phyloP scores from a whole-genome alignment of 2,329 filamentous ascomycete species.

The Ophiostoma sp. region DNA sequence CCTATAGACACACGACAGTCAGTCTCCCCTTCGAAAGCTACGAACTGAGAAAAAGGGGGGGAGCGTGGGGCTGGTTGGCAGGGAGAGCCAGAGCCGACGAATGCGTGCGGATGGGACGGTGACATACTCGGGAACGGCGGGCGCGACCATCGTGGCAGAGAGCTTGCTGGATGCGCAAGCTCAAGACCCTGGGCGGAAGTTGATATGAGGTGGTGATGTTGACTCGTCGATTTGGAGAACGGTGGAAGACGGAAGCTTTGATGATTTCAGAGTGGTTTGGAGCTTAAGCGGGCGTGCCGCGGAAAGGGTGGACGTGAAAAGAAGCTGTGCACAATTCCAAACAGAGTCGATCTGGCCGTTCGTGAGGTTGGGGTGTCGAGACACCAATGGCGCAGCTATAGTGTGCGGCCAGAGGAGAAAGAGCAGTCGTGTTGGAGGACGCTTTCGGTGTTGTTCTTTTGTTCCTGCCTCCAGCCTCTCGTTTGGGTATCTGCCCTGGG shows the following conservation, averaged over 20 bases:
- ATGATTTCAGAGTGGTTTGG: not conserved
- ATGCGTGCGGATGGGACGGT: not conserved
- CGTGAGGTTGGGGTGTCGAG: constrained; percentile 3
- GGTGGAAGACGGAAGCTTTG: not conserved
- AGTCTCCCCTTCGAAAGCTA: constrained; percentile 23
- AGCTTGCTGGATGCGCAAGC: constrained; percentile 19
- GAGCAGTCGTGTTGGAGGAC: constrained; percentile 6
- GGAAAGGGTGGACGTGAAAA: not conserved
- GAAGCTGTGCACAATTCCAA: not conserved
- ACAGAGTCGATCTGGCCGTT: constrained; percentile 19
- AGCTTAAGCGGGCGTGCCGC: constrained; percentile 13
- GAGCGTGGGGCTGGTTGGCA: not conserved
- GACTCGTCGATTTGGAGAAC: not conserved
- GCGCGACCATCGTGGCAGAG: constrained; percentile 63
- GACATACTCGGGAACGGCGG: constrained; percentile 73
- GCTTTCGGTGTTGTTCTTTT: constrained; percentile 8
- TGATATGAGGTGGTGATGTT: not conserved
- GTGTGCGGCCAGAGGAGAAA: constrained; percentile 14
- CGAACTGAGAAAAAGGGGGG: not conserved
- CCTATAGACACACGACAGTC: constrained; percentile 49
- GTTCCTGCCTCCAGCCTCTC: constrained; percentile 7
- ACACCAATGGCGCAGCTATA: constrained; percentile 19
- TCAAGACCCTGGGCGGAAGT: not conserved
- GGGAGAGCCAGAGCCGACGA: not conserved
- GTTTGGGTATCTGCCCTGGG: constrained; percentile 2